Percentiles rank a stretch among this genome's conserved stretches.
phyloP scores from a whole-genome alignment of 129 eudicot species.

The Sambucus nigra region DNA sequence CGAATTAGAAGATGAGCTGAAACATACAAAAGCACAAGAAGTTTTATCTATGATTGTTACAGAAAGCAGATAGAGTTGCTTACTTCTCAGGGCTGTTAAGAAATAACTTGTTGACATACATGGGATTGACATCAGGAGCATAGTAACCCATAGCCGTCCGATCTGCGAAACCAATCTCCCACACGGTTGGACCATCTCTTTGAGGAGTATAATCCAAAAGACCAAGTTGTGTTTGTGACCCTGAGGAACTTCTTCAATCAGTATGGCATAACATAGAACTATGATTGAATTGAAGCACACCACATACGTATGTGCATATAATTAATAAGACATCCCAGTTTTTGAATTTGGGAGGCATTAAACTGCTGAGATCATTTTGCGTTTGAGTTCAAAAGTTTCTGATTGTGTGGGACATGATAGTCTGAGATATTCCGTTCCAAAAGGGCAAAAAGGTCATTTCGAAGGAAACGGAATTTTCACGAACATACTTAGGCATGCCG shows the following conservation, averaged over 20 bases:
- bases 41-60: background rate
- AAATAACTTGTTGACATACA: constrained; percentile 36
- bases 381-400: too few species aligned
- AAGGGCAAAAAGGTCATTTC: too few species aligned
- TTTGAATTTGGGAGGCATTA: too few species aligned
- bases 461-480: too few species aligned
- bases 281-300: too few species aligned
- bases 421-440: too few species aligned
- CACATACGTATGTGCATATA: too few species aligned
- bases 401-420: too few species aligned
- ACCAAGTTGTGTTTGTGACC: constrained; percentile 26
- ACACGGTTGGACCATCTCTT: constrained; percentile 38
- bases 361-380: too few species aligned
- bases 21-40: background rate
- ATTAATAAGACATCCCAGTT: too few species aligned
- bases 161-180: constrained; percentile 44
- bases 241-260: constrained; percentile 8
- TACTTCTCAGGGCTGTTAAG: constrained; percentile 35
- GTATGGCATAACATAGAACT: background rate
- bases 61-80: constrained; percentile 9
- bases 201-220: constrained; percentile 22
- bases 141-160: constrained; percentile 26
- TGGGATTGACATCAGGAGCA: constrained; percentile 37
- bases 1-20: background rate
- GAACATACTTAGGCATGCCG: too few species aligned